Conservation (phyloP, 2,329 filamentous ascomycete genomes). For the Colletotrichum sp. region DNA sequence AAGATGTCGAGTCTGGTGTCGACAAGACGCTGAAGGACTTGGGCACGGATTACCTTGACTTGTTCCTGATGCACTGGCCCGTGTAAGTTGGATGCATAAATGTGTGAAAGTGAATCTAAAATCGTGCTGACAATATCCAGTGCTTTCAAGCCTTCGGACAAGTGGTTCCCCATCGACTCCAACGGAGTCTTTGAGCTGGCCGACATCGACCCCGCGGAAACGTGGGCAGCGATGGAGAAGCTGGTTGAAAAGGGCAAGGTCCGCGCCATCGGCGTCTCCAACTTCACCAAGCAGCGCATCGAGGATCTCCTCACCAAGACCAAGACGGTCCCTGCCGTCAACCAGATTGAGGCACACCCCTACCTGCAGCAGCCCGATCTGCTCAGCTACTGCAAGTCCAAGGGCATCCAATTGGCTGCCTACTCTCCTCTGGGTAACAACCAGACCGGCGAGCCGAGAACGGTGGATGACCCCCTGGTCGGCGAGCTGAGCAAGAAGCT, state of each 20-base stretch:
- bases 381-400: conserved; percentile 59
- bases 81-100: conserved; percentile 26
- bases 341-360: conserved; percentile 74
- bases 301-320: conserved; percentile 52
- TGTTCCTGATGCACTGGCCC: conserved; percentile 58
- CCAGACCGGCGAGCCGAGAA: conserved; percentile 44
- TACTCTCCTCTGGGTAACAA: conserved; percentile 71
- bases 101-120: background rate
- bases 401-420: conserved; percentile 66
- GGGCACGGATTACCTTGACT: conserved; percentile 56
- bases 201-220: conserved; percentile 47
- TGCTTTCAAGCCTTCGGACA: conserved; percentile 59
- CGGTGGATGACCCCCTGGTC: conserved; percentile 54
- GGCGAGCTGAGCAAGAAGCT: conserved; percentile 50
- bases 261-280: conserved; percentile 55
- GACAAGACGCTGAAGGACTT: conserved; percentile 54
- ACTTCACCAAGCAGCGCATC: conserved; percentile 49
- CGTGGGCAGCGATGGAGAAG: conserved; percentile 43
- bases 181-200: conserved; percentile 71
- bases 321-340: conserved; percentile 63
- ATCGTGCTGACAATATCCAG: conserved; percentile 19
- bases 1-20: conserved; percentile 53
- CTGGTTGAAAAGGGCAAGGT: conserved; percentile 42
- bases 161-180: conserved; percentile 46
- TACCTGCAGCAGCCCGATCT: conserved; percentile 68